A percentile compares a stretch with the other conserved stretches of the same genome.
Conservation (phyloP, 495 filamentous ascomycete species). For the Hypoxylon cercidicola region DNA sequence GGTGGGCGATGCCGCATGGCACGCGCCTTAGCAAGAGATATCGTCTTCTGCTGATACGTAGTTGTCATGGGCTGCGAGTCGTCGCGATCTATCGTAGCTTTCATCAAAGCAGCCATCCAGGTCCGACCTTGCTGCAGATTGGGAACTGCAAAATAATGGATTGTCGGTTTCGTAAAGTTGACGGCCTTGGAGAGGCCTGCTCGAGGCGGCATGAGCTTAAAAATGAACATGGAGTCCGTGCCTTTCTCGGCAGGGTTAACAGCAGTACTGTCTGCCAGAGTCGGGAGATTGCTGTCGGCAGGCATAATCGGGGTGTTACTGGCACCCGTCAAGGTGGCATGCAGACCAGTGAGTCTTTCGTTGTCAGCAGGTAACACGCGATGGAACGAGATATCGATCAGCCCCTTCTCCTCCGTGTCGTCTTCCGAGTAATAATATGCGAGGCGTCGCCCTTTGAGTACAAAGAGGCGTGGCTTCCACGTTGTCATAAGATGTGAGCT, state of each 20-base stretch:
- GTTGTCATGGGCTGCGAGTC: conserved; percentile 78
- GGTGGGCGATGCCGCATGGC: conserved; percentile 88
- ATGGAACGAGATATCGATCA: conserved; percentile 98
- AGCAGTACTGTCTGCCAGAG: conserved; percentile 57
- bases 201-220: conserved; percentile 95
- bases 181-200: conserved; percentile 88
- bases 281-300: conserved; percentile 68
- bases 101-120: conserved; percentile 99
- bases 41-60: conserved; percentile 95
- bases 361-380: conserved; percentile 95
- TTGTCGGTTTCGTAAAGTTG: conserved; percentile 94
- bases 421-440: conserved; percentile 96
- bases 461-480: conserved; percentile 95
- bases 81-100: conserved; percentile 97
- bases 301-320: conserved; percentile 80
- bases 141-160: conserved; percentile 97
- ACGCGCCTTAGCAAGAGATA: conserved; percentile 84
- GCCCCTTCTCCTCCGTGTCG: conserved; percentile 89
- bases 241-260: conserved; percentile 55
- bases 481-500: conserved; percentile 94
- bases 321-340: conserved; percentile 90
- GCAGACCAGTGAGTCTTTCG: conserved; percentile 86
- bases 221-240: conserved; percentile 83
- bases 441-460: conserved; percentile 87
- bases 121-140: conserved; percentile 85